Evolutionary conservation across 1,284 basidiomycete species (phyloP).

Genomic region (Apiotrichum sp.): DNA sequence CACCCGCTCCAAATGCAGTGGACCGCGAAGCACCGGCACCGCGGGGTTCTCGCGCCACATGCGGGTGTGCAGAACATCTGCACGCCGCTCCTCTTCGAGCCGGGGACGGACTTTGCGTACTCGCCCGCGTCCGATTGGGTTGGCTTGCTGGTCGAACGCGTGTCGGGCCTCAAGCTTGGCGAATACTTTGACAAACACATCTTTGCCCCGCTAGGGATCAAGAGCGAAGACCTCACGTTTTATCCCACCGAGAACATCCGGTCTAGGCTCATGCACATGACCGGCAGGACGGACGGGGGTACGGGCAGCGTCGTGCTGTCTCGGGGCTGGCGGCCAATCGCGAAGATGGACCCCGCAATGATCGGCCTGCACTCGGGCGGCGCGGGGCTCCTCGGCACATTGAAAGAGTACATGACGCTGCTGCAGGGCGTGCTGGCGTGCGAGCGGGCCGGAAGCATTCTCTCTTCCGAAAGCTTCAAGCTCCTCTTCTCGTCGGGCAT

Average conservation of each 20-base stretch:
- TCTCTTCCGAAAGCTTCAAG: constrained; percentile 21
- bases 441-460: constrained; percentile 9
- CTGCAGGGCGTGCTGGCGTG: constrained; percentile 26
- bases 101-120: constrained; percentile 30
- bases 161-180: constrained; percentile 29
- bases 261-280: constrained; percentile 11
- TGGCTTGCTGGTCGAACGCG: constrained; percentile 31
- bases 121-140: constrained; percentile 39
- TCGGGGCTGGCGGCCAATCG: constrained; percentile 24
- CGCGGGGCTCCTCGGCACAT: constrained; percentile 33
- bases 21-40: not conserved
- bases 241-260: constrained; percentile 19
- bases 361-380: constrained; percentile 25
- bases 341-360: constrained; percentile 7
- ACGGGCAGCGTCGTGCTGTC: constrained; percentile 15
- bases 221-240: constrained; percentile 22
- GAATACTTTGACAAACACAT: constrained; percentile 22
- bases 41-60: not conserved
- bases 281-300: constrained; percentile 11
- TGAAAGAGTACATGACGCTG: constrained; percentile 29
- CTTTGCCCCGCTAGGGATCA: constrained; percentile 15
- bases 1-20: not conserved
- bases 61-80: not conserved
- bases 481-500: constrained; percentile 21
- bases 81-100: constrained; percentile 28